Evolutionary conservation across 2,329 filamentous ascomycete genomes (phyloP), one percentile per base, ranked within the genome.

Genomic region (Ascochyta clinopodiicola): DNA sequence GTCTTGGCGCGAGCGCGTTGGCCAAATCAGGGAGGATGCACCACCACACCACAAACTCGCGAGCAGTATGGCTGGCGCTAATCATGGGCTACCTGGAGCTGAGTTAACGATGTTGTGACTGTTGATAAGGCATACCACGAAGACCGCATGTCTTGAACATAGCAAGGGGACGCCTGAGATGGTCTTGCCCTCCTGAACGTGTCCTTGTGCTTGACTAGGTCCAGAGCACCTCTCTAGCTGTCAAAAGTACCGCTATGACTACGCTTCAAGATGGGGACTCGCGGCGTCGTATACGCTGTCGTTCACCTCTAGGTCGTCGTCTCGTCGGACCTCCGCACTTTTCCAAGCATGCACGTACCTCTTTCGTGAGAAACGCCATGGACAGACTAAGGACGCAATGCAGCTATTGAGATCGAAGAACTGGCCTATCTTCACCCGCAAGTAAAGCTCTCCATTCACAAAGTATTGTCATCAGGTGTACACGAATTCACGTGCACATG

Each of bases 1-100:
- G 64, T 65, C 69, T 64, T 66, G 66, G 64, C 67, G 57, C 62
- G 65, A 31, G 61, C 67, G 61, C 67, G 57, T 39, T 51, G 52
- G 56, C 51, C 57, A 27, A 46, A 61, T 63, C 46, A 34, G 60
- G 61, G 51, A 60, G 39, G 45, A 59, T 59, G 35, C 48, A 59
- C 53, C 44, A 57, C 42, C 12, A 31, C 29, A 36, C 27, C 44
- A 24, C 32, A 44, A 35, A 46, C 45, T 53, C 8, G 19, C 13
- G 17, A 15, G 21, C 48, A 27, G 21, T 12, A 19, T 12, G 36
- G 21, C n/a, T 37, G 17, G n/a, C 10, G 19, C 13, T 17, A 8
- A n/a, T 19, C 8, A 12, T 10, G 12, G 34, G 6, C n/a, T 12
- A 12, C 21, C 12, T 22, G 9, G 12, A 10, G 9, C 12, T 4